phyloP scores from a whole-genome alignment of 805 yeast species.

The Saccharomycopsis javanensis region DNA sequence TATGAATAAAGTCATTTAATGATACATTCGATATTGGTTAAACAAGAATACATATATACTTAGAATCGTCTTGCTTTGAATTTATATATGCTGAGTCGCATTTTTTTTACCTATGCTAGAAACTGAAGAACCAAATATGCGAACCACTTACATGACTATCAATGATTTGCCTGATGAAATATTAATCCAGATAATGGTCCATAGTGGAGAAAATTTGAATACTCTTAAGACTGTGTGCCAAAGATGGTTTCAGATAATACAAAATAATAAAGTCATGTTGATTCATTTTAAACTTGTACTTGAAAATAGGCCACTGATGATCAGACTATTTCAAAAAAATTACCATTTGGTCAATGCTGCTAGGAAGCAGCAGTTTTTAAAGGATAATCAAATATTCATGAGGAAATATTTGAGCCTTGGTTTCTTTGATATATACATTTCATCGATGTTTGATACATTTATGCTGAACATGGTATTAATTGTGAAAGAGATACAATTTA shows the following conservation, averaged over 20 bases:
- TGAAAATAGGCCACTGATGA: neutral
- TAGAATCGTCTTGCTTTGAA: too few relatives aligned
- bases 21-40: too few relatives aligned
- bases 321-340: neutral
- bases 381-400: neutral
- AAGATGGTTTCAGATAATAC: neutral
- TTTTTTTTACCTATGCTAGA: too few relatives aligned
- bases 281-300: neutral
- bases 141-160: neutral
- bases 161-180: neutral
- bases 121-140: too few relatives aligned
- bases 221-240: neutral
- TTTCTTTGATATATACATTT: neutral
- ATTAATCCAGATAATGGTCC: neutral
- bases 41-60: too few relatives aligned
- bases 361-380: neutral
- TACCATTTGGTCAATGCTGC: neutral
- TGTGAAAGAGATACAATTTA: neutral
- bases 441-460: neutral
- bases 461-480: neutral
- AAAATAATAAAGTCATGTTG: neutral
- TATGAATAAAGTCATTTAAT: too few relatives aligned
- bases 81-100: too few relatives aligned
- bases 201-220: neutral
- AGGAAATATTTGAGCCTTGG: neutral